Base-by-base conservation (phyloP, 192 early-diverging fungal genomes). In the Coemansia sp. region DNA sequence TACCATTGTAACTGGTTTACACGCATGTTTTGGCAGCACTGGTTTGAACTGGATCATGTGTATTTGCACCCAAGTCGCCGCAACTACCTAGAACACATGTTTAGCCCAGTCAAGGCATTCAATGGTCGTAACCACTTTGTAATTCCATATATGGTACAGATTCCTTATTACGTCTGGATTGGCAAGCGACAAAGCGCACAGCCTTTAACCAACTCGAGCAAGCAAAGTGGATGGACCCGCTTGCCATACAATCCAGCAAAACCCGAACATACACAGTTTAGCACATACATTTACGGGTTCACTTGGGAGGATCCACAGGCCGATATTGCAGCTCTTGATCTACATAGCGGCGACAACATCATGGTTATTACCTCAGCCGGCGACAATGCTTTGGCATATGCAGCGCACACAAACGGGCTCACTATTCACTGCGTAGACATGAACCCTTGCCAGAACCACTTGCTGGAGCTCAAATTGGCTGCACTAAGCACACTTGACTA, bases 371-470 rank as follows among this genome's bases (percentile, higher is more conserved):
- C 92, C 9, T 92, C 91, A 12, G 91, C 91, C 0, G 92, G 91
- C 23, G 90, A 91, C 76, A 92, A 94, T 59, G 87, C 87, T 15
- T 75, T 92, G 17, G 90, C 92, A 57, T 94, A 92, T 67, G 88
- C 89, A 14, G 63, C 85, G 15, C 84, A 93, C 63, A 88, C 87
- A 39, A 74, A 82, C 15, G 88, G 86, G 3, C 75, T 83, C 14
- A 72, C 85, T 5, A 87, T 94, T 32, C 90, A 94, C 73, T 90
- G 88, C 67, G 85, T 92, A 27, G 92, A 94, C 72, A 85, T 94
- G 83, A 94, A 94, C 62, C 92, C 92, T n/a, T 94, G 92, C 75
- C 92, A 94, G 69, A 94, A 94, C 78, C 88, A 94, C 69, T 78
- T 94, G 59, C 84, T 94, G 14, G 92, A 94, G 74, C 86, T 94